These are phyloP conservation scores for Hortiboletus campestris DNA, from an alignment of 768 basidiomycete species.

Conservation along the genomic window DNA sequence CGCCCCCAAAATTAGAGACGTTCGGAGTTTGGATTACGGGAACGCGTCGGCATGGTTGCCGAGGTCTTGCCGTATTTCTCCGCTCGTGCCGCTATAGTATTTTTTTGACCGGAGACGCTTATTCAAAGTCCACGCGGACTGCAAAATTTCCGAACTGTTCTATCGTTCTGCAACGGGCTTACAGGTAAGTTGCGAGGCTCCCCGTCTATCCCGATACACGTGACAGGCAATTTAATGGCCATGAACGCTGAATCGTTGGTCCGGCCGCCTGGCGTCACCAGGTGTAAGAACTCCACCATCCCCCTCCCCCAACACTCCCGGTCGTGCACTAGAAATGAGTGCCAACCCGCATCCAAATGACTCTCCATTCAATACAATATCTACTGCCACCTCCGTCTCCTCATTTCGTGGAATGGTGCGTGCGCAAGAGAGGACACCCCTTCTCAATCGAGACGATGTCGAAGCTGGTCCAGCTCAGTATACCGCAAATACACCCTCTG, in stretches of 20 bases:
- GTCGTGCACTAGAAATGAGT: conserved; percentile 13
- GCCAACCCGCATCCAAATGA: neutral
- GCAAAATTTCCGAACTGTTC: no score
- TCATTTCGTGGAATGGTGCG: conserved; percentile 26
- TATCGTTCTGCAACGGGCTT: no score
- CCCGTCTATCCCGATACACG: neutral
- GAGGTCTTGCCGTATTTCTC: no score
- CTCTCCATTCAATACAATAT: conserved; percentile 20
- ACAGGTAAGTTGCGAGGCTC: no score
- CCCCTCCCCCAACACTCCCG: neutral
- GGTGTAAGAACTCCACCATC: neutral
- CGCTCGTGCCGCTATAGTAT: no score
- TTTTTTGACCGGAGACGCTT: no score
- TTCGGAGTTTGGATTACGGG: no score
- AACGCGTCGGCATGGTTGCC: no score
- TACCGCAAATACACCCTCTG: conserved; percentile 12
- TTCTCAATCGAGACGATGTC: conserved; percentile 25
- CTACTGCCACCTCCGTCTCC: conserved; percentile 27
- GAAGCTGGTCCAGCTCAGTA: conserved; percentile 27
- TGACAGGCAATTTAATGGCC: conserved; percentile 2
- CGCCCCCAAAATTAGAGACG: no score
- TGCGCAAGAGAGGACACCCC: conserved; percentile 22
- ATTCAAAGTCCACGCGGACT: no score
- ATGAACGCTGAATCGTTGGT: neutral
- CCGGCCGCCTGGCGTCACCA: no score